Evolutionary conservation across 2,329 filamentous ascomycete species (phyloP), one percentile per base, ranked within the genome.

Genomic region (Aspergillus sp.): DNA sequence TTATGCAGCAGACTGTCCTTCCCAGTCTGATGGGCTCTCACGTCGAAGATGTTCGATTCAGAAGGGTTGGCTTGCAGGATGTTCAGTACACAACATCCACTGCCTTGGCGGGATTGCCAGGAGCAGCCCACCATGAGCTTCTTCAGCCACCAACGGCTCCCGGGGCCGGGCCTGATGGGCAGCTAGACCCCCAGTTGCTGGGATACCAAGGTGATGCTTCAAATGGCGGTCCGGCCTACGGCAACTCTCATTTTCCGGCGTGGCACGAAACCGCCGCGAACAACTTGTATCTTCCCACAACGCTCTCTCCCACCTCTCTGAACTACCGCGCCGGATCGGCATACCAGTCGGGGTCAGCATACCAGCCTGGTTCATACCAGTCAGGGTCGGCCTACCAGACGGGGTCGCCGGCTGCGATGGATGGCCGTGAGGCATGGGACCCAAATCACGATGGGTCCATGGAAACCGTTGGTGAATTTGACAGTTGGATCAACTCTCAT

Each of bases 1-100:
- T 84, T 68, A 82, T 83, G 64, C 81, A 84, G 58, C 76, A 77
- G n/a, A 73, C 75, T 3, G 69, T 81, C 45, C 79, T 81, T 51
- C 78, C 78, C 18, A 75, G 71, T 52, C 63, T 72, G n/a, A 65
- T 73, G 47, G 66, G 69, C 11, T 65, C 73, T 2, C 73, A 74
- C 39, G 69, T 77, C 11, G 76, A 81, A 61, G 79, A 82, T 55
- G 68, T 82, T 49, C 73, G 77, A 31, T 76, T 82, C 68, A 78
- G 73, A 58, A 79, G 66, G 64, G 69, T 69, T 51, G 66, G 63
- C 7, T 58, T 70, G 18, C 69, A 69, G 29, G 69, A 72, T 9
- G 49, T 73, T 24, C 65, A 69, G 5, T 75, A 73, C 55, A 68
- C 67, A 32, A 64, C 71, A 14, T 71, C 72, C 22, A 73, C 61